Evolutionary conservation across 2,329 filamentous ascomycete genomes (phyloP).

Genomic region (Aureobasidium pullulans): DNA sequence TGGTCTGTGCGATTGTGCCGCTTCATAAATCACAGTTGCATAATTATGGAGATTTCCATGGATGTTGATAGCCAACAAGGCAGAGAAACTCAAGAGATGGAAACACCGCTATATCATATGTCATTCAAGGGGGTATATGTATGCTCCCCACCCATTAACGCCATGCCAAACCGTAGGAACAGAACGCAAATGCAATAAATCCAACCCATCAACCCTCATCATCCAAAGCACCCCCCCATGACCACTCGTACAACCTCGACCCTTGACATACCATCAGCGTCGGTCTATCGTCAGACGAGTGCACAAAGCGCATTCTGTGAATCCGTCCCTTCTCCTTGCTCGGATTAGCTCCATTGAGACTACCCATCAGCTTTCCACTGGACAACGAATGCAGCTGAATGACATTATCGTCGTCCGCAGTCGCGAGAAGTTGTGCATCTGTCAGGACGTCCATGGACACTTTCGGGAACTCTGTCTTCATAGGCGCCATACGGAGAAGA

Average conservation of each 20-base stretch:
- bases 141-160: not conserved
- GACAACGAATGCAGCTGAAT: conserved; percentile 10
- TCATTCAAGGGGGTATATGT: not conserved
- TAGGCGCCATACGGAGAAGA: not conserved
- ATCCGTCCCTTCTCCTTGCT: not conserved
- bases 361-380: conserved; percentile 5
- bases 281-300: not conserved
- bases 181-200: not conserved
- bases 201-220: conserved; percentile 1
- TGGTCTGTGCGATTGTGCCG: not conserved
- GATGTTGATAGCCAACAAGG: no score
- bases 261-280: conserved; percentile 12
- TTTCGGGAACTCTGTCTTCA: not conserved
- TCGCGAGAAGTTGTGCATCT: conserved; percentile 3
- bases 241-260: conserved; percentile 9
- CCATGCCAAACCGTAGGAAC: not conserved
- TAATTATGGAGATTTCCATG: no score
- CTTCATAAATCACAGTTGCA: not conserved
- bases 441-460: conserved; percentile 2
- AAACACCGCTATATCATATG: not conserved
- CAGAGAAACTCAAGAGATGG: no score
- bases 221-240: conserved; percentile 9
- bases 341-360: not conserved
- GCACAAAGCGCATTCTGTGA: not conserved
- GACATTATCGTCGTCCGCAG: conserved; percentile 1